Evolutionary conservation across 352 stramenopile species (phyloP).

Genomic region (Achlya hypogyna): DNA sequence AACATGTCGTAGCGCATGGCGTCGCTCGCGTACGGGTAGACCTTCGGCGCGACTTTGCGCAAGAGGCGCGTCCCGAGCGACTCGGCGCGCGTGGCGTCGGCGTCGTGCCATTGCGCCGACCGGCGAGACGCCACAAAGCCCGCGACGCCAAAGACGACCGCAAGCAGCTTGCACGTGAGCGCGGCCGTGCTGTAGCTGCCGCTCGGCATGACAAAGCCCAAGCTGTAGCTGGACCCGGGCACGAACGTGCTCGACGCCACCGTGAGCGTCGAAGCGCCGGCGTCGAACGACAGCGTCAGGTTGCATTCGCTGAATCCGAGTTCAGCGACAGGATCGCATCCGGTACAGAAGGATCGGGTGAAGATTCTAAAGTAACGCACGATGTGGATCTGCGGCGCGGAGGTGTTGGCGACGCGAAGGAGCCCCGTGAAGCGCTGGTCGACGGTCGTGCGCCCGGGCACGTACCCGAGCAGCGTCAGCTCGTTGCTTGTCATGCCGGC

Average conservation of each 20-base stretch:
- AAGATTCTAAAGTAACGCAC: background rate
- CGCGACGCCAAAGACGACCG: background rate
- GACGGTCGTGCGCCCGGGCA: background rate
- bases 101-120: background rate
- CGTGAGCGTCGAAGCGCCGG: background rate
- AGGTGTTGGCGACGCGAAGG: background rate
- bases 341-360: constrained; percentile 1
- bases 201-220: background rate
- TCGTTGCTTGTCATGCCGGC: background rate
- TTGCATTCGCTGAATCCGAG: background rate
- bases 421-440: background rate
- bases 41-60: background rate
- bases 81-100: background rate
- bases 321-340: background rate
- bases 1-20: background rate
- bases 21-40: constrained; percentile 4
- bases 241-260: background rate
- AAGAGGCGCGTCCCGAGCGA: background rate
- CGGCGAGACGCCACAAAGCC: background rate
- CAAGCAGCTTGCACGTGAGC: background rate
- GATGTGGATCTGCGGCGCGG: background rate
- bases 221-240: background rate
- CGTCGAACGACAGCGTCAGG: background rate
- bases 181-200: background rate
- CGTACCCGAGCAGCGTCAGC: background rate